Evolutionary conservation across 495 filamentous ascomycete species (phyloP), one percentile per base, ranked within the genome.

Genomic region (Hypomontagnella submonticulosa): DNA sequence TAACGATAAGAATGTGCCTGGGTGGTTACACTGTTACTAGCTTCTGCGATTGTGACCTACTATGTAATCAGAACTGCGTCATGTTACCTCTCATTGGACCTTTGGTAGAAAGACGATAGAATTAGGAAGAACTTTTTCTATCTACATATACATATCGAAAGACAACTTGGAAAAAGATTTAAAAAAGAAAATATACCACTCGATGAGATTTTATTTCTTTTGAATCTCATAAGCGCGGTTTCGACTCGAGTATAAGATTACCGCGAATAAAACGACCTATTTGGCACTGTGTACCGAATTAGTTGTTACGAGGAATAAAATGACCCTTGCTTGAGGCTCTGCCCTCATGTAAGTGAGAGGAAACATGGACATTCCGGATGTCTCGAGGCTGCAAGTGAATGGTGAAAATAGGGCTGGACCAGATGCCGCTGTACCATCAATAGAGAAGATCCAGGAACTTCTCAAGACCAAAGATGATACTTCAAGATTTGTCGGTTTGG

Each of bases 401-500:
- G 36, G 33, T 15, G 42, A 19, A n/a, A 33, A 58, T 5, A 40
- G 27, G 30, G 34, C 15, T 11, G 33, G n/a, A 18, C 38, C 66
- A 13, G 30, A n/a, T 2, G 36, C 36, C 13, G 51, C 49, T 13
- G 41, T 62, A 23, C 47, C 50, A 20, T 72, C 71, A 2, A 36
- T 81, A 43, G 61, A 76, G 37, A 80, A 81, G 53, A 77, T 84
- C 41, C 66, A 80, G 48, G 64, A 74, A 0, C 75, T 86, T 16
- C 79, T 90, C 6, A 75, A 76, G 42, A 63, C 84, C 55, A 85
- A 83, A 15, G 83, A 88, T 66, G 87, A 90, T 62, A 89, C 87
- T 0, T 83, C 83, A 4, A 81, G 84, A 47, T 89, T 90, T 51
- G 86, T 89, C 36, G 88, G 88, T 0, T 76, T 90, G n/a, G 83